Evolutionary conservation across 208 protist genomes (phyloP).

Genomic region (Wallacemonas sp.): DNA sequence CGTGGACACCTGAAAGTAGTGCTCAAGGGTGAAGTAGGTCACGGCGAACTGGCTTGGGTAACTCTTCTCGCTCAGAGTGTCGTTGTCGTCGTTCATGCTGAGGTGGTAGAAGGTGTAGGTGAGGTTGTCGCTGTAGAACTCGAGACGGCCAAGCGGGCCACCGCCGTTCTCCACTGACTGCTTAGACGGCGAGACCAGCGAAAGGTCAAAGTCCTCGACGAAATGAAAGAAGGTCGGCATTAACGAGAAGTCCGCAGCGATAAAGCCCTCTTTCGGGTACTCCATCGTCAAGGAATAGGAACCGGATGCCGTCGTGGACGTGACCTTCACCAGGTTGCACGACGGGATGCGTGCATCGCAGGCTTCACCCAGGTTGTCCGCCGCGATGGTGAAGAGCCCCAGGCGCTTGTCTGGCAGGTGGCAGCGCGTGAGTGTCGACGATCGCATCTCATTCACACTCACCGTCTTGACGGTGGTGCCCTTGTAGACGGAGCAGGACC

Average conservation of each 20-base stretch:
- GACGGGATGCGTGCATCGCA: neutral
- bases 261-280: slow-evolving; percentile 14
- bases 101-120: neutral
- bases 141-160: neutral
- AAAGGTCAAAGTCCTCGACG: slow-evolving; percentile 11
- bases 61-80: neutral
- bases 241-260: neutral
- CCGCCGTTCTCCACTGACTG: neutral
- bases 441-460: neutral
- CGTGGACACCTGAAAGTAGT: slow-evolving; percentile 5
- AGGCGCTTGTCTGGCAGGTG: neutral
- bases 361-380: neutral
- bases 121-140: slow-evolving; percentile 8
- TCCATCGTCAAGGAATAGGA: slow-evolving; percentile 1
- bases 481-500: neutral
- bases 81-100: slow-evolving; percentile 1
- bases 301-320: neutral
- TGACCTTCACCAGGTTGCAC: slow-evolving; percentile 1
- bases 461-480: neutral
- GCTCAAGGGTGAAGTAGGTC: slow-evolving; percentile 8
- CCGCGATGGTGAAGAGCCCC: neutral
- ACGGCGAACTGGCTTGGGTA: slow-evolving; percentile 1
- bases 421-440: neutral
- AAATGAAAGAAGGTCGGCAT: slow-evolving; percentile 15
- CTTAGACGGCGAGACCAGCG: neutral